A percentile compares a stretch with the other conserved stretches of the same genome.
These are phyloP conservation scores for Xerocomus potaroensis DNA, from an alignment of 768 basidiomycete species.

Conservation along the genomic window DNA sequence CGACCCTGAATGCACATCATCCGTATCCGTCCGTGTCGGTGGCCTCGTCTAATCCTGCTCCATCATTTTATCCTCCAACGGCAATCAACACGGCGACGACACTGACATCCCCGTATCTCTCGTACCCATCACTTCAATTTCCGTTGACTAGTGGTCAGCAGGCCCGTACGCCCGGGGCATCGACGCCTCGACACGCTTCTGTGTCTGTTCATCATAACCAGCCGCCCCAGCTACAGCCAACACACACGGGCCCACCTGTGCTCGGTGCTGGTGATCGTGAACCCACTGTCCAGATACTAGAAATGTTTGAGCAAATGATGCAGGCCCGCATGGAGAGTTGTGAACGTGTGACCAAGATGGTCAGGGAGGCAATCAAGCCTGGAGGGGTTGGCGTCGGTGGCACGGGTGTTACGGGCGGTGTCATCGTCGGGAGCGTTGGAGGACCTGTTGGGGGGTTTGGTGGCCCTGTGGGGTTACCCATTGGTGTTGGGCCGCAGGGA, in stretches of 20 bases:
- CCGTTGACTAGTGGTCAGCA: slow-evolving; percentile 11
- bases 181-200: slow-evolving; percentile 8
- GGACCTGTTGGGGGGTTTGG: slow-evolving; percentile 29
- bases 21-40: slow-evolving; percentile 14
- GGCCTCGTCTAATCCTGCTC: slow-evolving; percentile 14
- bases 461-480: slow-evolving; percentile 24
- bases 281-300: slow-evolving; percentile 50
- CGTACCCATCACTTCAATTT: slow-evolving; percentile 28
- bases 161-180: slow-evolving; percentile 8
- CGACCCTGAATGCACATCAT: slow-evolving; percentile 13
- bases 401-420: slow-evolving; percentile 6
- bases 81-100: slow-evolving; percentile 28
- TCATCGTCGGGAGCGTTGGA: slow-evolving; percentile 21
- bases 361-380: slow-evolving; percentile 33
- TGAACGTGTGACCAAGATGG: slow-evolving; percentile 56
- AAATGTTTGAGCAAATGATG: slow-evolving; percentile 69
- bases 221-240: slow-evolving; percentile 9
- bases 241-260: slow-evolving; percentile 22
- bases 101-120: slow-evolving; percentile 31
- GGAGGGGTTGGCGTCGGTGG: slow-evolving; percentile 11
- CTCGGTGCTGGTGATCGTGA: slow-evolving; percentile 33
- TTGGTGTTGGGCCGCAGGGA: slow-evolving; percentile 19
- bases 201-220: slow-evolving; percentile 11
- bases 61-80: slow-evolving; percentile 29
- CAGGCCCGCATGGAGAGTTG: slow-evolving; percentile 76